Base-by-base conservation (phyloP, 495 filamentous ascomycete species). In the Annulohypoxylon moriforme region DNA sequence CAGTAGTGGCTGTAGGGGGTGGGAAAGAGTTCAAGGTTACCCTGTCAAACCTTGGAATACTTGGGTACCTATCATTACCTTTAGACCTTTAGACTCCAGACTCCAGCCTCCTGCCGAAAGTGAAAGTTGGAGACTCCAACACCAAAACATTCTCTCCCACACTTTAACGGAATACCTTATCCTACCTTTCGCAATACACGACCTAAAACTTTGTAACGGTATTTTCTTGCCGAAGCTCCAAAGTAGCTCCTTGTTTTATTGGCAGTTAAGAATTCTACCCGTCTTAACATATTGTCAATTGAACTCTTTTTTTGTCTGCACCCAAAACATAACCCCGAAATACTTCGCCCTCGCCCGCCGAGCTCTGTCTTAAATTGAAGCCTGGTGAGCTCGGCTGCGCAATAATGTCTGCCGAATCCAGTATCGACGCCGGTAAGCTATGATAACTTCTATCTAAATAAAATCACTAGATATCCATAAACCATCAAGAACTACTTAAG, bases 391-490 rank as follows among this genome's bases (percentile, higher is more conserved):
- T 73, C 58, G 72, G 76, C 64, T 67, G 74, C 71, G 71, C 76
- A 65, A 76, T 67, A 71, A 78, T 78, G 76, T 68, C 76, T 61
- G 33, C 76, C 55, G 77, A 79, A 64, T 63, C 76, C 24, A 73
- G 29, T 44, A 71, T 73, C 55, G 76, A 76, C 57, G 76, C 74
- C 66, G 72, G 77, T 79, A 56, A 78, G 77, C 38, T 18, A 55
- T 68, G 7, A 33, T 4, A 49, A 60, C 44, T 50, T 42, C 47
- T 59, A 64, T 64, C 50, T 14, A 67, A 42, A 31, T 36, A 44
- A 4, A 16, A 16, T 20, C 18, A 14, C 31, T 53, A 9, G 24
- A 47, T 40, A 64, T 53, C 20, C 34, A 47, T 63, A 24, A 49
- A 34, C 22, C 29, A 55, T 61, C 49, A 24, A 50, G 34, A 34